Evolutionary conservation across 2,329 filamentous ascomycete species (phyloP).

Genomic region (Lecanicillium sp.): DNA sequence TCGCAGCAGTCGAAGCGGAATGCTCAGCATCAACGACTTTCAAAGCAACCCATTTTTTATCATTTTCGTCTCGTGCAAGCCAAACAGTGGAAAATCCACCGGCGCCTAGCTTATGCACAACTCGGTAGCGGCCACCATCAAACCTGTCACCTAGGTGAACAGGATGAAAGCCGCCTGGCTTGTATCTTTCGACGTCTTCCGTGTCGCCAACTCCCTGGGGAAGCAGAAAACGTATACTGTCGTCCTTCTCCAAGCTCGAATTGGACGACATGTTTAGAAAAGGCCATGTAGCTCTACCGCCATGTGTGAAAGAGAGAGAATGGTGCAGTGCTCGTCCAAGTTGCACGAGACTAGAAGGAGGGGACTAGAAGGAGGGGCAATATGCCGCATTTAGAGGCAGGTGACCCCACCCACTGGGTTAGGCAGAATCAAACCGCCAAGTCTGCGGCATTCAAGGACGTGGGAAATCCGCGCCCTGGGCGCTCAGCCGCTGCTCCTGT

Average conservation of each 20-base stretch:
- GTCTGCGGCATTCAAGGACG: too few relatives aligned
- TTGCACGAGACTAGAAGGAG: too few relatives aligned
- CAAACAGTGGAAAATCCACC: slow-evolving; percentile 35
- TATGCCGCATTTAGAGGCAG: too few relatives aligned
- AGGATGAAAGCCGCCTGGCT: slow-evolving; percentile 31
- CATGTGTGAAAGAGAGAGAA: too few relatives aligned
- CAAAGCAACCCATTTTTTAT: slow-evolving; percentile 14
- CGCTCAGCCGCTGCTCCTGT: too few relatives aligned
- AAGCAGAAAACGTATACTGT: not conserved
- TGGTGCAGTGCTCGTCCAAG: too few relatives aligned
- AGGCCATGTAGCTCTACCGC: too few relatives aligned
- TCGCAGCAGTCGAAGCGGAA: slow-evolving; percentile 7
- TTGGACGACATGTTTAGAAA: slow-evolving; percentile 3
- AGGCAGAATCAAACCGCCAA: too few relatives aligned
- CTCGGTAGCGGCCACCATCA: slow-evolving; percentile 27
- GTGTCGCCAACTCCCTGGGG: slow-evolving; percentile 6
- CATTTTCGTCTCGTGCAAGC: slow-evolving; percentile 25
- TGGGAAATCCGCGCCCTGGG: too few relatives aligned
- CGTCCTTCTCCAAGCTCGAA: not conserved
- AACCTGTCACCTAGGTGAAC: slow-evolving; percentile 28
- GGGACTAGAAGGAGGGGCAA: too few relatives aligned
- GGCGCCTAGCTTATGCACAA: slow-evolving; percentile 33
- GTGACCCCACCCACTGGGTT: too few relatives aligned
- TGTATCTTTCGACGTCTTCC: slow-evolving; percentile 17
- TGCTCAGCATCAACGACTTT: slow-evolving; percentile 15